A percentile compares a stretch with the other conserved stretches of the same genome.
phyloP scores from a whole-genome alignment of 73 alveolate species.

The Paramecium sonneborni region DNA sequence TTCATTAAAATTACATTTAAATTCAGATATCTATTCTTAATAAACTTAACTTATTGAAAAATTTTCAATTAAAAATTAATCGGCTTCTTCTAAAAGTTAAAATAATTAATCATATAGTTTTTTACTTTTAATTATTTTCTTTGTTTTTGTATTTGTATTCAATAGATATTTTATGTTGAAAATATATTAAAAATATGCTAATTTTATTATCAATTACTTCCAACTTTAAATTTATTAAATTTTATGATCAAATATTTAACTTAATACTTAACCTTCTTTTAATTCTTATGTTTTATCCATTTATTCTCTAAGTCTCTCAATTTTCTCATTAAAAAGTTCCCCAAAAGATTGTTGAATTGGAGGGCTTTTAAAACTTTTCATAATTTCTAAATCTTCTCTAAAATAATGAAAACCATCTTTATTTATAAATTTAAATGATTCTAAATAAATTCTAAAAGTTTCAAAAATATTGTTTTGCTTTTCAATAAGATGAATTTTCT shows the following conservation, averaged over 20 bases:
- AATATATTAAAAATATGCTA: background rate
- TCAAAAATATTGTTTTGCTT: background rate
- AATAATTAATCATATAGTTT: background rate
- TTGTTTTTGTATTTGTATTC: background rate
- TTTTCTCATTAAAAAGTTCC: background rate
- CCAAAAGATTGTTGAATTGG: background rate
- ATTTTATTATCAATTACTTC: background rate
- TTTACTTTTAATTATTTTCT: slow-evolving; percentile 19
- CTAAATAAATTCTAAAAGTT: background rate
- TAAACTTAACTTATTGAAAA: background rate
- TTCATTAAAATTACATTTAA: background rate
- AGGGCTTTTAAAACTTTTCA: background rate
- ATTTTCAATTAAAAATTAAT: background rate
- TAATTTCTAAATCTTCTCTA: background rate
- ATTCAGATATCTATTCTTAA: background rate
- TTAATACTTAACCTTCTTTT: background rate
- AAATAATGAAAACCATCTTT: background rate
- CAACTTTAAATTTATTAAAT: background rate
- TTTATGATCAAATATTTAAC: background rate
- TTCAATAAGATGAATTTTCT: background rate
- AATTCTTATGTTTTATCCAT: background rate
- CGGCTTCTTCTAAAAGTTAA: background rate
- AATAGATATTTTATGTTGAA: background rate
- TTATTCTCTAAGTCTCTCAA: background rate
- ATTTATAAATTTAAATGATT: slow-evolving; percentile 19